Evolutionary conservation across 225 moss, liverwort and hornwort genomes (phyloP), one percentile per base, ranked within the genome.

Genomic region (Sphagnum tenellum): DNA sequence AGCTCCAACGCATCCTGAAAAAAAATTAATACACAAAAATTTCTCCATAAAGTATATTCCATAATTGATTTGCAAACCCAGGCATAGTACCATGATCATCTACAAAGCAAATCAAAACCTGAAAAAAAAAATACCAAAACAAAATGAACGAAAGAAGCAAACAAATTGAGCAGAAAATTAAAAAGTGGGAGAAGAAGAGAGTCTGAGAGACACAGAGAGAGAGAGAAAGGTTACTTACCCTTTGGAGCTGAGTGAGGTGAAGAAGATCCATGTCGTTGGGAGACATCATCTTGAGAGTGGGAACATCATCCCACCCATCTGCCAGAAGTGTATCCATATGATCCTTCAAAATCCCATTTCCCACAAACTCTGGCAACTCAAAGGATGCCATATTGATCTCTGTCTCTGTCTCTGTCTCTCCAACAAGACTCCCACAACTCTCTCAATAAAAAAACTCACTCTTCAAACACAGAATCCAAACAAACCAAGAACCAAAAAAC

Each of bases 381-480:
- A 78, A 96, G 72, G 96, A 96, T 60, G 92, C 82, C 75, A 89
- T 87, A 75, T n/a, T 46, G 3, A 47, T 12, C 54, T 53, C 66
- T 29, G 0, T 29, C 29, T 29, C 29, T 29, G 0, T 29, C 29
- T 29, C 29, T 1, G 0, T 29, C 29, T 29, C 29, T 29, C 1
- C 29, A 29, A 29, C 29, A 29, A 1, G 0, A 29, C 29, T 29
- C 29, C 0, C 29, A 29, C 0, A 29, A 29, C 29, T 29, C 29
- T 29, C 29, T 29, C 29, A 29, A 29, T 29, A 1, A 29, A 29
- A 29, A 29, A 29, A 29, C 29, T 29, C 29, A 29, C 29, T 29
- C 29, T 29, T 29, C 29, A 29, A 29, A 29, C 29, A 29, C 29
- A 0, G 29, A 29, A 29, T 29, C 29, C 29, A 29, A 29, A n/a